Conservation (phyloP, 1,284 basidiomycete genomes). For the Irpex sp. region DNA sequence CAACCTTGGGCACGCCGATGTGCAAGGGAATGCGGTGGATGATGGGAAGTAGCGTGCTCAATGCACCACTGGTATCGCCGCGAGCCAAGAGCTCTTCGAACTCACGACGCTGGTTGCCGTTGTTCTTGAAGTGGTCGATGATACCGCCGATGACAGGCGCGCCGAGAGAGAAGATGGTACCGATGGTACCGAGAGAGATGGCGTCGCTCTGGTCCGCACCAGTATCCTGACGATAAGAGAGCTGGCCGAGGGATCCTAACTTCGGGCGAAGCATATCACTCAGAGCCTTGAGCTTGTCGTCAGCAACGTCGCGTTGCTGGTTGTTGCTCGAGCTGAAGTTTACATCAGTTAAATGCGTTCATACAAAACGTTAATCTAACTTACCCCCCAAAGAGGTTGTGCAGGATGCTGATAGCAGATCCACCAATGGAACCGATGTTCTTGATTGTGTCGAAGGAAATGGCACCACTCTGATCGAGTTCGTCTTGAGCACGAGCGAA, state of each 20-base stretch:
- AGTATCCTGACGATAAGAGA: neutral
- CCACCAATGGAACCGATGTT: neutral
- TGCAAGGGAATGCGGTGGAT: neutral
- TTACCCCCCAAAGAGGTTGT: neutral
- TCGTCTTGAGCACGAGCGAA: neutral
- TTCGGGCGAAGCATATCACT: too few species aligned
- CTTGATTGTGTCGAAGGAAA: neutral
- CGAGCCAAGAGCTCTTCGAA: neutral
- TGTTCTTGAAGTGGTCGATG: slow-evolving; percentile 7
- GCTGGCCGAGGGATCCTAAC: neutral
- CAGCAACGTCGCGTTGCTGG: neutral
- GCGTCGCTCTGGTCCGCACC: slow-evolving; percentile 1
- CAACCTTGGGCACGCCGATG: neutral
- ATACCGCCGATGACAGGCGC: slow-evolving; percentile 6
- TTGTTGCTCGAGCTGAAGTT: neutral
- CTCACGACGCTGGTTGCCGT: slow-evolving; percentile 1
- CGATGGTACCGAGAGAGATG: slow-evolving; percentile 2
- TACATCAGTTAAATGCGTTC: neutral
- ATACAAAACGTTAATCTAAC: neutral
- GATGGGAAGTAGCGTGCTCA: neutral
- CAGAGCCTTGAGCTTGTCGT: neutral
- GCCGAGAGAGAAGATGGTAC: slow-evolving; percentile 3
- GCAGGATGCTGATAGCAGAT: neutral
- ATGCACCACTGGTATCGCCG: neutral
- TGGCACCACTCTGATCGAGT: neutral